Base-by-base conservation (phyloP, 495 filamentous ascomycete genomes). In the Talaromyces thailandensis region DNA sequence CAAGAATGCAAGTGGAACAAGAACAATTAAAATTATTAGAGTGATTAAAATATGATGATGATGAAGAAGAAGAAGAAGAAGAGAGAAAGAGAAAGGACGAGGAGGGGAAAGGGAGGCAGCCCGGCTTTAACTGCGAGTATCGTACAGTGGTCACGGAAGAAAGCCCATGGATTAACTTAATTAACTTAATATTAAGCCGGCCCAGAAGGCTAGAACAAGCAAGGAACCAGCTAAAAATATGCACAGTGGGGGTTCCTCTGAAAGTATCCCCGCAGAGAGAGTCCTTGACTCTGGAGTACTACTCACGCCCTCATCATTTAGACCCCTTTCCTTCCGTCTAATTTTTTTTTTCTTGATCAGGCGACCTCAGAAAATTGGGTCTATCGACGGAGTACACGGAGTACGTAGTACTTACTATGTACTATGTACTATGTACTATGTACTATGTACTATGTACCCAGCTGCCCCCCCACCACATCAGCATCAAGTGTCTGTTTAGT, bases 321-420 rank as follows among this genome's bases (percentile, higher is more conserved):
- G 6, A 5, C 6, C 21, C 21, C 43, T 48, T 48, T n/a, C 21
- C 43, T 50, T n/a, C n/a, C n/a, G n/a, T n/a, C n/a, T n/a, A n/a
- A n/a, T n/a, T 21, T 21, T 55, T 59, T 61, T 61, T 61, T 61
- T 61, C 40, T 16, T 52, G 43, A 52, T 61, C 59, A 61, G 59
- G 43, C 59, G 59, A 61, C 59, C 59, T 31, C 7, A 8, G 40
- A 61, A 28, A 61, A 50, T 18, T 18, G 9, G 37, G 25, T n/a
- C 37, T n/a, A 18, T 29, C 26, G 26, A 53, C 29, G 53, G 26
- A 29, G 53, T 57, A 31, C 43, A 48, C 21, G 9, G n/a, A n/a
- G n/a, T n/a, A n/a, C n/a, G n/a, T n/a, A n/a, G n/a, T n/a, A n/a
- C n/a, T n/a, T n/a, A n/a, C n/a, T n/a, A n/a, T n/a, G n/a, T n/a